A percentile compares a stretch with the other conserved stretches of the same genome.
Conservation (phyloP, 169 alveolate species). For the Plasmodium coatneyi region DNA sequence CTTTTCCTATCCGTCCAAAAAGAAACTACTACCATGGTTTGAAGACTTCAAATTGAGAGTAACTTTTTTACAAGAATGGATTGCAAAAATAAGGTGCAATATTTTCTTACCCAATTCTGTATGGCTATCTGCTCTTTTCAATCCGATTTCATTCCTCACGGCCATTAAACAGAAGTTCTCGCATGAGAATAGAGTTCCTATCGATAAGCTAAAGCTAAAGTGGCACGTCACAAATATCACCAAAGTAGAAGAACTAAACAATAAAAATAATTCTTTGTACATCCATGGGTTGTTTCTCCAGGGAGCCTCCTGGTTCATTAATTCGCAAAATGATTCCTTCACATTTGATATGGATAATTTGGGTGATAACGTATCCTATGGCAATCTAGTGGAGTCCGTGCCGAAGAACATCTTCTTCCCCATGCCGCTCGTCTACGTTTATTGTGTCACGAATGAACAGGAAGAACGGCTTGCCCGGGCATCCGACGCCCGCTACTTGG, state of each 20-base stretch:
- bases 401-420: conserved; percentile 52
- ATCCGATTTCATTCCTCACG: conserved; percentile 96
- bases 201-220: conserved; percentile 53
- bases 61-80: conserved; percentile 71
- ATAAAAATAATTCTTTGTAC: conserved; percentile 59
- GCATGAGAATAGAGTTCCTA: conserved; percentile 62
- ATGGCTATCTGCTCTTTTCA: conserved; percentile 93
- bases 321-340: conserved; percentile 57
- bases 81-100: conserved; percentile 42
- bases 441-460: conserved; percentile 55
- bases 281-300: conserved; percentile 67
- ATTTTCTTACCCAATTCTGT: conserved; percentile 44
- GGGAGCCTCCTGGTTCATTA: conserved; percentile 68
- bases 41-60: conserved; percentile 63
- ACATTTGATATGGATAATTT: conserved; percentile 30
- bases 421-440: conserved; percentile 64
- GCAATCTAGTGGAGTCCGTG: conserved; percentile 53
- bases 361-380: conserved; percentile 43
- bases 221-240: conserved; percentile 72
- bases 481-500: conserved; percentile 15
- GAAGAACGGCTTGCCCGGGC: conserved; percentile 13
- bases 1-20: conserved; percentile 61
- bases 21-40: conserved; percentile 71
- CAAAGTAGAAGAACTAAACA: conserved; percentile 55
- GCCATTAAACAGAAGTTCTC: conserved; percentile 91